Evolutionary conservation across 805 yeast species (phyloP).

Genomic region (Wickerhamomyces chaumierensis): DNA sequence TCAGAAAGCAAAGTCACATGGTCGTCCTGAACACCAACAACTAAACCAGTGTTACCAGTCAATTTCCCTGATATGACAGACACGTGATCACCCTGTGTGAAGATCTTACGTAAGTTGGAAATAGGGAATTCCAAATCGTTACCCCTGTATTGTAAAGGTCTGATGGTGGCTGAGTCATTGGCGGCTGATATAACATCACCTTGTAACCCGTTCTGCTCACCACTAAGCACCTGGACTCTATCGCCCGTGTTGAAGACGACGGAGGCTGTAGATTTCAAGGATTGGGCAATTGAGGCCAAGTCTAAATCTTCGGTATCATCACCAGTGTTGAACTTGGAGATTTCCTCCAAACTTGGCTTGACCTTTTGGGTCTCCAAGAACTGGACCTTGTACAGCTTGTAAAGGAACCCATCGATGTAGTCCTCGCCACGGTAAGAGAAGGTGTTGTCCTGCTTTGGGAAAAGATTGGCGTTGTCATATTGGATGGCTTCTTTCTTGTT

Average conservation of each 20-base stretch:
- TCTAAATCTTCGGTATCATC: constrained; percentile 74
- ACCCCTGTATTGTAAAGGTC: constrained; percentile 31
- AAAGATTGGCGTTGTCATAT: constrained; percentile 65
- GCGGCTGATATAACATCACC: constrained; percentile 69
- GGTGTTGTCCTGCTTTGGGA: constrained; percentile 52
- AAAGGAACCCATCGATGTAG: constrained; percentile 78
- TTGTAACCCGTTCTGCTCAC: constrained; percentile 85
- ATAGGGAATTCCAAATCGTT: constrained; percentile 71
- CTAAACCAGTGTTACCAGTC: constrained; percentile 89
- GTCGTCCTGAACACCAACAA: constrained; percentile 70
- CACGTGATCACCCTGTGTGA: constrained; percentile 89
- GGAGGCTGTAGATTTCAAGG: constrained; percentile 54
- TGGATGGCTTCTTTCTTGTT: constrained; percentile 82
- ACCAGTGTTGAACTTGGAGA: constrained; percentile 71
- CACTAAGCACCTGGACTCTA: constrained; percentile 79
- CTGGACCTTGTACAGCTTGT: constrained; percentile 77
- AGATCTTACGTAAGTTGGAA: constrained; percentile 71
- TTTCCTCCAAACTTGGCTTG: constrained; percentile 80
- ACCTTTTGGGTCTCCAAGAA: constrained; percentile 72
- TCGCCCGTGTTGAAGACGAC: constrained; percentile 85
- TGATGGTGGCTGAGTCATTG: constrained; percentile 47
- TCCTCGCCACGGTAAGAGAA: constrained; percentile 80
- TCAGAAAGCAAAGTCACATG: constrained; percentile 86
- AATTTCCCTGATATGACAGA: constrained; percentile 87
- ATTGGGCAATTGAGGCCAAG: constrained; percentile 73